These are phyloP conservation scores for Euptelea pleiosperma DNA, from an alignment of 164 flowering plant species.

Conservation along the genomic window DNA sequence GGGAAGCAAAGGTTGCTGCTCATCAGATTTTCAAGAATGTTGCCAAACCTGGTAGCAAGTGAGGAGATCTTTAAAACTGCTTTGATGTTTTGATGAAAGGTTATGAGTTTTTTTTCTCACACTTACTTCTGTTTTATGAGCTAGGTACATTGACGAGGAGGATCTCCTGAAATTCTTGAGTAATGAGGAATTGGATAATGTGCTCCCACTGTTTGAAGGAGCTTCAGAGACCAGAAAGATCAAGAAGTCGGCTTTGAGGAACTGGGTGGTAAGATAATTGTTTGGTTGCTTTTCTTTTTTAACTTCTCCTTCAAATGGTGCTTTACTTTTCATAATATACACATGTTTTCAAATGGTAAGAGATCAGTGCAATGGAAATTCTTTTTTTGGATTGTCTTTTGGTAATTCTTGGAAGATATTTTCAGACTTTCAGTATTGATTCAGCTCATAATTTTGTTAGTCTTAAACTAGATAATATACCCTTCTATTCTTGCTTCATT, in stretches of 20 bases:
- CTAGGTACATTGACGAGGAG: slow-evolving; percentile 73
- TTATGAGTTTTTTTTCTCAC: too few relatives aligned
- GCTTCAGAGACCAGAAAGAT: slow-evolving; percentile 62
- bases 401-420: too few relatives aligned
- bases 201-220: slow-evolving; percentile 66
- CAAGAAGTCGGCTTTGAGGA: slow-evolving; percentile 50
- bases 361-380: too few relatives aligned
- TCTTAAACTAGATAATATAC: too few relatives aligned
- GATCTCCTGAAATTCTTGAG: slow-evolving; percentile 74
- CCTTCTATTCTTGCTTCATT: too few relatives aligned
- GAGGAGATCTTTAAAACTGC: slow-evolving; percentile 20
- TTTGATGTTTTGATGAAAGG: background rate
- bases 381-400: too few relatives aligned
- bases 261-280: slow-evolving; percentile 76
- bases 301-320: too few relatives aligned
- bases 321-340: too few relatives aligned
- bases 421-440: too few relatives aligned
- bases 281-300: slow-evolving; percentile 20
- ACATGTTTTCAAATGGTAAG: too few relatives aligned
- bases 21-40: slow-evolving; percentile 65
- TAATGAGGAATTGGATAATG: slow-evolving; percentile 54
- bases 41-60: slow-evolving; percentile 74
- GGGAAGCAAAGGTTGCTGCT: slow-evolving; percentile 77
- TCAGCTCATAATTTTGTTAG: too few relatives aligned
- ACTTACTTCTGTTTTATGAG: slow-evolving; percentile 13